Evolutionary conservation across 2,329 filamentous ascomycete genomes (phyloP).

Genomic region (Calonectria pteridis): DNA sequence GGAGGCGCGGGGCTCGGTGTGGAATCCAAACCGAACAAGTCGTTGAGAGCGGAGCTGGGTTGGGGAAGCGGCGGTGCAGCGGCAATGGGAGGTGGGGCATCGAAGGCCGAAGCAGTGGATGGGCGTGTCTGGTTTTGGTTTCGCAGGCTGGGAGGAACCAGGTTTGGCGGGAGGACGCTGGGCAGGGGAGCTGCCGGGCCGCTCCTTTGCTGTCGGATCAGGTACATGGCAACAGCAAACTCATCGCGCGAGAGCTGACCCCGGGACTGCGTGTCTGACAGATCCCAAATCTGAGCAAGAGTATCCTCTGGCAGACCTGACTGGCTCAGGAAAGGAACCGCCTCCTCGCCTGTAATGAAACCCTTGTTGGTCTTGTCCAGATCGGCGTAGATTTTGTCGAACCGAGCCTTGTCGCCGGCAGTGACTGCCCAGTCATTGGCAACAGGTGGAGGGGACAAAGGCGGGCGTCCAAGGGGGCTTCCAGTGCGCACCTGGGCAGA

Average conservation of each 20-base stretch:
- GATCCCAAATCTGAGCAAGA: conserved; percentile 95
- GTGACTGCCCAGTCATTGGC: conserved; percentile 82
- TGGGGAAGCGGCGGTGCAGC: conserved; percentile 53
- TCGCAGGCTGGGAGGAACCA: conserved; percentile 90
- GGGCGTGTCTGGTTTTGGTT: conserved; percentile 68
- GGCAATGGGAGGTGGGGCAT: conserved; percentile 56
- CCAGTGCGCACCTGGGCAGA: conserved; percentile 72
- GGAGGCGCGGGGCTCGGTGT: conserved; percentile 52
- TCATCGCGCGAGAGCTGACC: conserved; percentile 89
- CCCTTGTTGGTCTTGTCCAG: conserved; percentile 86
- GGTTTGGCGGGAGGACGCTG: conserved; percentile 79
- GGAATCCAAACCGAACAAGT: conserved; percentile 91
- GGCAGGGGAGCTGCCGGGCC: conserved; percentile 76
- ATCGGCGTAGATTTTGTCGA: conserved; percentile 86
- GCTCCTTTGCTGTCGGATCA: conserved; percentile 90
- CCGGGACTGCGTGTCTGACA: conserved; percentile 92
- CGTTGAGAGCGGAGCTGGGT: conserved; percentile 88
- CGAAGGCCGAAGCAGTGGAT: conserved; percentile 67
- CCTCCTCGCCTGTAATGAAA: conserved; percentile 92
- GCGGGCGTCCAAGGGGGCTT: conserved; percentile 67
- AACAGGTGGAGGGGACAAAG: conserved; percentile 58
- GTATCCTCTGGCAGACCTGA: conserved; percentile 90
- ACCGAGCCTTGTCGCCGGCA: conserved; percentile 85
- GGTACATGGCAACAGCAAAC: conserved; percentile 97
- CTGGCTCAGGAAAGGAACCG: conserved; percentile 93